Conservation (phyloP, 805 yeast genomes). For the Suhomyces pyralidae region DNA sequence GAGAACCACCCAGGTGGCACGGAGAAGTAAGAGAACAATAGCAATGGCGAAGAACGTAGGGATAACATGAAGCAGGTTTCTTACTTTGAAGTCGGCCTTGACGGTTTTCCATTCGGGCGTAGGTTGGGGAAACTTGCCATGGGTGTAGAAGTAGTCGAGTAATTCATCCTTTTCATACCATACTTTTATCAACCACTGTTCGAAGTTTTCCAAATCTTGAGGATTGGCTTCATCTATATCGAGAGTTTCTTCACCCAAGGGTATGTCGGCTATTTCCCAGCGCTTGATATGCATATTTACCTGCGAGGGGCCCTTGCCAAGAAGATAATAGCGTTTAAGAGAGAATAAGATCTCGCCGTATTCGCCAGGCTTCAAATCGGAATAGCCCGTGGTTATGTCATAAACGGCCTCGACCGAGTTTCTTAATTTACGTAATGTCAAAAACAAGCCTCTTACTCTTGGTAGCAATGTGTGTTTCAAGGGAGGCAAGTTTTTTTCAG, state of each 20-base stretch:
- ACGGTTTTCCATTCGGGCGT: constrained; percentile 13
- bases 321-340: constrained; percentile 57
- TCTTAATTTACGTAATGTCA: constrained; percentile 55
- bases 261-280: constrained; percentile 58
- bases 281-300: constrained; percentile 66
- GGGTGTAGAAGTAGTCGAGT: constrained; percentile 57
- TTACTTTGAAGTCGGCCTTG: constrained; percentile 23
- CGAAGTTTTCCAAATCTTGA: constrained; percentile 51
- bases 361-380: constrained; percentile 59
- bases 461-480: constrained; percentile 76
- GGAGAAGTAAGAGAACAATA: constrained; percentile 10
- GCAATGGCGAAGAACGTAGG: constrained; percentile 7
- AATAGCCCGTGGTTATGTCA: constrained; percentile 81
- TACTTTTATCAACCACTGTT: constrained; percentile 65
- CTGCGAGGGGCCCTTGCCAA: constrained; percentile 67
- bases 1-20: constrained; percentile 7
- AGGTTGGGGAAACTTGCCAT: constrained; percentile 47
- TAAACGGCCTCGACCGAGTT: constrained; percentile 58
- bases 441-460: constrained; percentile 73
- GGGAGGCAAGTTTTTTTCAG: constrained; percentile 44
- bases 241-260: constrained; percentile 41
- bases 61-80: constrained; percentile 15
- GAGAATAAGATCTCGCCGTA: constrained; percentile 79
- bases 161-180: constrained; percentile 80
- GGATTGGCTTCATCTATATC: constrained; percentile 45